These are phyloP conservation scores for Nyctanthes arbortristis DNA, from an alignment of 257 asterid genomes.

Conservation along the genomic window DNA sequence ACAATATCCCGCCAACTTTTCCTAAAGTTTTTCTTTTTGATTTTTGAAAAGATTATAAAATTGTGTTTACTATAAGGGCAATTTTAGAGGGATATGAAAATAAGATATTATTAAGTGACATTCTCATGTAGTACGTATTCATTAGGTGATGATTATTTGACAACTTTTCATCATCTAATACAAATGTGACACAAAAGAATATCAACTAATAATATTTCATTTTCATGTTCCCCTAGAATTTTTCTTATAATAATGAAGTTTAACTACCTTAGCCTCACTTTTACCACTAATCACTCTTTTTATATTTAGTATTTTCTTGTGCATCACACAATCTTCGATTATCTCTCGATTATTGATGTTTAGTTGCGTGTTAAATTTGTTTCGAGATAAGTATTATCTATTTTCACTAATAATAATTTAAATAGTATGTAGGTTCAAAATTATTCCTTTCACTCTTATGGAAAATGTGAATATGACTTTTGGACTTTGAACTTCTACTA, in stretches of 20 bases:
- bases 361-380: neutral
- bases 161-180: too few relatives aligned
- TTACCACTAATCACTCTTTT: constrained; percentile 15
- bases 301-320: constrained; percentile 8
- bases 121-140: too few relatives aligned
- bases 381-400: neutral
- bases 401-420: too few relatives aligned
- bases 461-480: neutral
- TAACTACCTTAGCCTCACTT: constrained; percentile 36
- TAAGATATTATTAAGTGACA: too few relatives aligned
- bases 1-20: constrained; percentile 11
- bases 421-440: neutral
- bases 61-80: too few relatives aligned
- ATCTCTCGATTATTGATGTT: neutral
- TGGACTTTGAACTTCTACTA: neutral
- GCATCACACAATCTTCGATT: constrained; percentile 16
- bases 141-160: too few relatives aligned
- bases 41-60: neutral
- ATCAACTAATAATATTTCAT: too few relatives aligned
- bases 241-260: constrained; percentile 3
- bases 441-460: neutral
- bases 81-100: too few relatives aligned
- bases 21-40: constrained; percentile 31
- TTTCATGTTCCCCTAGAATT: too few relatives aligned
- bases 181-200: too few relatives aligned